Conservation (phyloP, 1,284 basidiomycete genomes). For the Papiliotrema flavescens region DNA sequence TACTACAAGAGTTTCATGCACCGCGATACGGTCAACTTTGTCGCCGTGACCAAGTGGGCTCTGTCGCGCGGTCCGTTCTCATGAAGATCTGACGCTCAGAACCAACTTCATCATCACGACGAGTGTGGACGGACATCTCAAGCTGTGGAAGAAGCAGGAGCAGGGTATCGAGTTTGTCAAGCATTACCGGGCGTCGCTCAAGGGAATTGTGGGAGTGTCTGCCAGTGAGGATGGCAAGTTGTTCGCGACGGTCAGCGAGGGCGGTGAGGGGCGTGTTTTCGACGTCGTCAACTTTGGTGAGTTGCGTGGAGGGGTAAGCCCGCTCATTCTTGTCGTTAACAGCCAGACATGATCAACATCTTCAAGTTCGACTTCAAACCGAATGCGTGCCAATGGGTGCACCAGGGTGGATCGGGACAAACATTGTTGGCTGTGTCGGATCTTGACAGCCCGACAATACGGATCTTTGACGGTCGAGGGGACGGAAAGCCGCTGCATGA, state of each 20-base stretch:
- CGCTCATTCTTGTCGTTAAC: background rate
- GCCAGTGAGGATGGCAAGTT: slow-evolving; percentile 90
- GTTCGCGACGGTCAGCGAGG: slow-evolving; percentile 83
- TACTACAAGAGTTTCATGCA: slow-evolving; percentile 99
- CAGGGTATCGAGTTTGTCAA: slow-evolving; percentile 89
- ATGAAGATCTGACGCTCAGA: slow-evolving; percentile 54
- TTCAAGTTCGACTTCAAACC: slow-evolving; percentile 82
- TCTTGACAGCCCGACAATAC: slow-evolving; percentile 66
- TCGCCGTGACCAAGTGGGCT: slow-evolving; percentile 75
- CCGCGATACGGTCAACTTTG: slow-evolving; percentile 84
- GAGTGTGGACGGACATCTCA: slow-evolving; percentile 90
- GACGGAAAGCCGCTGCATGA: slow-evolving; percentile 70
- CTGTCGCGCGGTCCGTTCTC: too few relatives aligned
- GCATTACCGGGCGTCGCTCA: slow-evolving; percentile 86
- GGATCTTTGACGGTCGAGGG: slow-evolving; percentile 89
- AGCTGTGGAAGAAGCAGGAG: slow-evolving; percentile 98
- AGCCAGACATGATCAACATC: slow-evolving; percentile 96
- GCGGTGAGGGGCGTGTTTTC: slow-evolving; percentile 86
- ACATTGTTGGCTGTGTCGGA: slow-evolving; percentile 89
- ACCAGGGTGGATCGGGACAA: slow-evolving; percentile 79
- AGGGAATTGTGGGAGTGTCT: slow-evolving; percentile 72
- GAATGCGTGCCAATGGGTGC: slow-evolving; percentile 88
- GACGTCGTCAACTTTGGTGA: slow-evolving; percentile 95
- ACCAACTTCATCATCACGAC: slow-evolving; percentile 93
- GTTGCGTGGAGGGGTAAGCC: slow-evolving; percentile 21